Base-by-base conservation (phyloP, 2,329 filamentous ascomycete genomes). In the Colletotrichum godetiae region DNA sequence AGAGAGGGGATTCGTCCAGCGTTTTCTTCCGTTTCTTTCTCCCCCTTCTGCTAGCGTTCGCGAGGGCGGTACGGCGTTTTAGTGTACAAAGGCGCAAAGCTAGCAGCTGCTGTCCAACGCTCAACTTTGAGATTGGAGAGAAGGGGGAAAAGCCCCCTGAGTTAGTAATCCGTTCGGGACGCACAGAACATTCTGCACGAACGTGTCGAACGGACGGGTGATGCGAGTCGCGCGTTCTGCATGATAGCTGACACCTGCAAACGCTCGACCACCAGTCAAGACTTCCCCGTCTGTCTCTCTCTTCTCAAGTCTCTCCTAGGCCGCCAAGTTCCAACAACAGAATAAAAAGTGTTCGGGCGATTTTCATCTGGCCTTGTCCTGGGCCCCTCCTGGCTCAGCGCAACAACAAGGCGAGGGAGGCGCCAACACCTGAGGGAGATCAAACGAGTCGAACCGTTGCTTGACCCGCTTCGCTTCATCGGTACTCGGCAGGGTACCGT, bases 381-480 rank as follows among this genome's bases (percentile, higher is more conserved):
- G 49, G 37, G 52, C 8, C 52, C 12, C 12, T 65, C 61, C 60
- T 57, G 49, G 37, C 58, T 12, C 52, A 15, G n/a, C 58, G 12
- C 8, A 12, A 35, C 13, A 19, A 33, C 24, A 56, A 22, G 56
- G 11, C 56, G n/a, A 7, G 42, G 27, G 33, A 29, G 56, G 46
- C 55, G 33, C n/a, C 22, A 42, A 42, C 66, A 62, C 37, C 22
- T 72, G 53, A 61, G 60, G 56, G 55, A 69, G 59, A 65, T 64
- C 59, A 65, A 71, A 66, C 55, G 35, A 49, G 31, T 31, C 57
- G 52, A 55, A 55, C 56, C 37, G 46, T 27, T 49, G 55, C 61
- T 49, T n/a, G 22, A 71, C 61, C 71, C 56, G 71, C 60, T 60
- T 49, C 67, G 67, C 67, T 69, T 64, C 56, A 58, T 73, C 60